These are phyloP conservation scores for Termitomyces sp. DNA, from an alignment of 768 basidiomycete species.

Conservation along the genomic window DNA sequence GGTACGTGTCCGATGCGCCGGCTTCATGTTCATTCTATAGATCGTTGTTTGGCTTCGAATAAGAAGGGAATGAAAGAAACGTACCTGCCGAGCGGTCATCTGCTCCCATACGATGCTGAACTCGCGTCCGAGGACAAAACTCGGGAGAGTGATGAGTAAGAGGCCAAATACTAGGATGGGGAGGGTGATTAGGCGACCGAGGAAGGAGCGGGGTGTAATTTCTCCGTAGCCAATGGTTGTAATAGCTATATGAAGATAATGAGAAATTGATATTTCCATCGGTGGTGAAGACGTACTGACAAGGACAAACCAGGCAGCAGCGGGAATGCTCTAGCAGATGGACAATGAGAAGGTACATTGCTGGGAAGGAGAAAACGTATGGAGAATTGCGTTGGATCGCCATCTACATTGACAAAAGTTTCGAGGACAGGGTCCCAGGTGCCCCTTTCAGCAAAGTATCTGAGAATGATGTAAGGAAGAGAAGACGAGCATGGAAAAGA, in stretches of 20 bases:
- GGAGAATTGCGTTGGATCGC: conserved; percentile 75
- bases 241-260: background rate
- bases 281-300: conserved; percentile 53
- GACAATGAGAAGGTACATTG: background rate
- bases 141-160: conserved; percentile 83
- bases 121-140: conserved; percentile 87
- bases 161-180: conserved; percentile 86
- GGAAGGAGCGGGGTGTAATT: conserved; percentile 80
- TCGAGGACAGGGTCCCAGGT: conserved; percentile 81
- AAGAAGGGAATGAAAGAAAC: conserved; percentile 2
- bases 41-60: background rate
- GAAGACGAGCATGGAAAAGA: background rate
- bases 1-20: background rate
- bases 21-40: conserved; percentile 11
- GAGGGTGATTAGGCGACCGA: conserved; percentile 82
- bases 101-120: conserved; percentile 88
- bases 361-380: conserved; percentile 28
- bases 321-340: conserved; percentile 27
- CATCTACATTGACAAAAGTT: conserved; percentile 80
- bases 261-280: background rate
- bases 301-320: conserved; percentile 68
- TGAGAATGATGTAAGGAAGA: conserved; percentile 14
- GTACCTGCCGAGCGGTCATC: conserved; percentile 53
- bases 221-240: conserved; percentile 73
- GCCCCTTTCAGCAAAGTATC: conserved; percentile 88